Base-by-base conservation (phyloP, 352 stramenopile genomes). In the Pilasporangium apinafurcum region DNA sequence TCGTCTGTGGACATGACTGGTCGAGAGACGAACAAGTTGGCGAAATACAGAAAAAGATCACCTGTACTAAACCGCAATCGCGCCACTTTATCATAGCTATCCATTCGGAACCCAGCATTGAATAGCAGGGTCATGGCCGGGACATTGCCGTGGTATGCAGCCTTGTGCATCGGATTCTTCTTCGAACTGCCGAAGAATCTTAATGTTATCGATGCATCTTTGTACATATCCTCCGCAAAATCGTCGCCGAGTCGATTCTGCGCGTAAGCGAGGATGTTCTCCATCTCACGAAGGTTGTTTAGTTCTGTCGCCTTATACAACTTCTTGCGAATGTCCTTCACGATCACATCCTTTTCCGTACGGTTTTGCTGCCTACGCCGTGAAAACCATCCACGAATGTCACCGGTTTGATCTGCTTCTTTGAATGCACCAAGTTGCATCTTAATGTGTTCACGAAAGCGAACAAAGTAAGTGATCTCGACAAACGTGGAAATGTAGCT, bases 341-440 rank as follows among this genome's bases (percentile, higher is more conserved):
- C 46, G 4, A 78, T 57, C 4, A 62, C 53, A 12, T 52, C 52
- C 7, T 54, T 59, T 41, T 88, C 73, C 9, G 70, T 70, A 21
- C 59, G 57, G 39, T 72, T 75, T 22, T 54, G 59, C 24, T 42
- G 53, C 30, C 62, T 45, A 17, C 59, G 52, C 13, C 51, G 34
- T n/a, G 62, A 34, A 13, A 85, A 39, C 4, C 72, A 64, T 12
- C 69, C 67, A 20, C 79, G 79, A 22, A 92, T 69, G 33, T 82
- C 73, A n/a, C 80, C 80, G 1, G 77, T 92, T 41, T 92, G 80
- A 40, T 88, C 77, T 18, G 65, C 74, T 46, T 92, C 80, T 41
- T 87, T 82, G 56, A 89, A 90, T 1, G 80, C 81, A 8, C 81
- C 81, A 9, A 92, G 60, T 48, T 89, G 78, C 81, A 90, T 89